These are phyloP conservation scores for Punica granatum DNA, from an alignment of 345 rosid genomes.

Conservation along the genomic window DNA sequence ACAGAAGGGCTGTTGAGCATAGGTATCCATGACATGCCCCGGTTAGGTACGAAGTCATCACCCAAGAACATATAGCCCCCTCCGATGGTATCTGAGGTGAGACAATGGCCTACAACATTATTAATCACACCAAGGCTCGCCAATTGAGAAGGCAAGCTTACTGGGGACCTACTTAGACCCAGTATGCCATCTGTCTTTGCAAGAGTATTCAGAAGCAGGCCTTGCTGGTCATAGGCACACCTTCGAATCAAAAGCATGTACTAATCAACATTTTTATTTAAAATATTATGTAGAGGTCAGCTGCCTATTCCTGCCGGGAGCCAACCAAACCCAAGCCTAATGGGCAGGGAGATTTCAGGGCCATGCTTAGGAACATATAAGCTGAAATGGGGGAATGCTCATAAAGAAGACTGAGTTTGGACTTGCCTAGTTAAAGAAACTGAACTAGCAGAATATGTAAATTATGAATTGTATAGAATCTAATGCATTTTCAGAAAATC, in stretches of 20 bases:
- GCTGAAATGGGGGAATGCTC: no score
- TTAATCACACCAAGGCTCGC: constrained; percentile 69
- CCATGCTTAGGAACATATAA: no score
- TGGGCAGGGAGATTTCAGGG: no score
- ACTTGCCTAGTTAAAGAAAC: no score
- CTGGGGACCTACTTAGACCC: constrained; percentile 76
- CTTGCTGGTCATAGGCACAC: constrained; percentile 98
- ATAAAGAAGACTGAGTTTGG: no score
- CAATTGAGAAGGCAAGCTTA: constrained; percentile 93
- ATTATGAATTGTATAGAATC: no score
- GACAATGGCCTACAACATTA: constrained; percentile 87
- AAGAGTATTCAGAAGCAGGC: constrained; percentile 57
- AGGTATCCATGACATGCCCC: constrained; percentile 85
- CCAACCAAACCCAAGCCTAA: not conserved
- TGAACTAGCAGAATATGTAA: no score
- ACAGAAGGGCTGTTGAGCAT: constrained; percentile 44
- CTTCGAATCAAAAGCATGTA: constrained; percentile 25
- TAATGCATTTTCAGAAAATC: not conserved
- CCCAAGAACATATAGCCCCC: constrained; percentile 93
- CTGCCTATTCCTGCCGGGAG: not conserved
- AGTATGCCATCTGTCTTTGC: constrained; percentile 82
- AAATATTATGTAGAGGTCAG: not conserved
- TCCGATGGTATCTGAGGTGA: constrained; percentile 37
- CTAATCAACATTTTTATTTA: constrained; percentile 6
- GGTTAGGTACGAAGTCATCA: constrained; percentile 58